phyloP scores from a whole-genome alignment of 225 moss, liverwort and hornwort genomes.

The Sphagnum contortum region DNA sequence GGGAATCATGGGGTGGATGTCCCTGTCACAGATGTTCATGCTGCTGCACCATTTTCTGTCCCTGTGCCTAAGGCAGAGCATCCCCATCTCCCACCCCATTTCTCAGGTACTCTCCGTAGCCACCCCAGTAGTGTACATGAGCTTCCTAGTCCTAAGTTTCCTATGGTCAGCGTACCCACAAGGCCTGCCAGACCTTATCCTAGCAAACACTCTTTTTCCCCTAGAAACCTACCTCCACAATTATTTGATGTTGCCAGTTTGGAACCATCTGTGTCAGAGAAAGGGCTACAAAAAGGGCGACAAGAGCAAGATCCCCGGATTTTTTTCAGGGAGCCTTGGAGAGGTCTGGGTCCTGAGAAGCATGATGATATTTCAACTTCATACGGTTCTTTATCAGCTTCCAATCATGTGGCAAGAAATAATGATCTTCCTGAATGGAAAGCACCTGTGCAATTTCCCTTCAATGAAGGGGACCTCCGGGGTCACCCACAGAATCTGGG shows the following conservation, averaged over 20 bases:
- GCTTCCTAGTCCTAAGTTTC: conserved; percentile 18
- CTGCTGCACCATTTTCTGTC: conserved; percentile 16
- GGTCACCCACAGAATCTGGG: conserved; percentile 8
- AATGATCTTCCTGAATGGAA: conserved; percentile 58
- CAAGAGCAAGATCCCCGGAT: conserved; percentile 22
- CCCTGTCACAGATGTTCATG: conserved; percentile 15
- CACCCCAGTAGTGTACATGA: conserved; percentile 15
- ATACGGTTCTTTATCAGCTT: conserved; percentile 10
- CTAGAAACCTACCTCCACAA: conserved; percentile 16
- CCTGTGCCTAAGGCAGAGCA: not conserved
- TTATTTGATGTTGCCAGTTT: conserved; percentile 11
- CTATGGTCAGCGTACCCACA: conserved; percentile 16
- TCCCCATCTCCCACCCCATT: conserved; percentile 5
- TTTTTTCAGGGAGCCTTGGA: conserved; percentile 17
- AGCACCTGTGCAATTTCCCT: conserved; percentile 30
- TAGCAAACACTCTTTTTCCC: conserved; percentile 26
- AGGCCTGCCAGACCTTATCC: conserved; percentile 30
- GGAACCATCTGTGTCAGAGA: conserved; percentile 16
- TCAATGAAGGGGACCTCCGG: conserved; percentile 20
- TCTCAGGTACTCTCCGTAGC: conserved; percentile 13
- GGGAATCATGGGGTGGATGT: conserved; percentile 32
- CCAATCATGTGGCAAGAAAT: conserved; percentile 11
- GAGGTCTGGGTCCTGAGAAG: conserved; percentile 18
- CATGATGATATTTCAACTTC: conserved; percentile 17
- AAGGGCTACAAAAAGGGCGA: conserved; percentile 4